Base-by-base conservation (phyloP, 2,329 filamentous ascomycete genomes). In the Chaetomiaceae sp. region DNA sequence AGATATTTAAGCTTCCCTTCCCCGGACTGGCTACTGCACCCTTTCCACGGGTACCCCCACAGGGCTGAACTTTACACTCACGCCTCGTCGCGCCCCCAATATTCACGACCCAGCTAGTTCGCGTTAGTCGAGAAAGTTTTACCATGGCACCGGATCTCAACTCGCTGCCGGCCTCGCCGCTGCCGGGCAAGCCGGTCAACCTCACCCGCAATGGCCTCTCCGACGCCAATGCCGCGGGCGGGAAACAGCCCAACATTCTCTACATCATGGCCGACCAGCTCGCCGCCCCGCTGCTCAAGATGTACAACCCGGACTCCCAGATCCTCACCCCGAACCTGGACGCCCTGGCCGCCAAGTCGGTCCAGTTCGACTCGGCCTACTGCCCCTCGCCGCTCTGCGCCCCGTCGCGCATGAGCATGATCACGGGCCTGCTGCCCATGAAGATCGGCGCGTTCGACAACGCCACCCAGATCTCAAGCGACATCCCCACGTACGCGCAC, bases 261-360 rank as follows among this genome's bases (percentile, higher is more conserved):
- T 96, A 93, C 75, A 95, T 96, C 73, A 96, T 96, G 90, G 91
- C 91, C 48, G 91, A 96, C 71, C 91, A 96, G 73, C 82, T 96
- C 68, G 87, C 91, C 16, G 91, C 91, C 23, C 91, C 91, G 16
- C 79, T 91, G 60, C 81, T 96, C 60, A 92, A 90, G 73, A 92
- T 96, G 74, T 90, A 96, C 75, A 91, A 96, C 69, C 79, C 84
- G 40, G 76, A 86, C 46, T 95, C 90, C 1, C 86, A 88, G 66
- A 96, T 96, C 77, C 88, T 90, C 71, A 96, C 91, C 1, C 91
- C 91, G 42, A 85, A 96, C 71, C 80, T 96, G 54, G 89, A 96
- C 70, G 80, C 82, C 45, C 78, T 96, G 56, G 89, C 91, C 2
- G 81, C 84, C 58, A 81, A 81, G 54, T 87, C 89, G 9, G 90